phyloP scores from a whole-genome alignment of 1,139 yeast species.

The Diutina sp. region DNA sequence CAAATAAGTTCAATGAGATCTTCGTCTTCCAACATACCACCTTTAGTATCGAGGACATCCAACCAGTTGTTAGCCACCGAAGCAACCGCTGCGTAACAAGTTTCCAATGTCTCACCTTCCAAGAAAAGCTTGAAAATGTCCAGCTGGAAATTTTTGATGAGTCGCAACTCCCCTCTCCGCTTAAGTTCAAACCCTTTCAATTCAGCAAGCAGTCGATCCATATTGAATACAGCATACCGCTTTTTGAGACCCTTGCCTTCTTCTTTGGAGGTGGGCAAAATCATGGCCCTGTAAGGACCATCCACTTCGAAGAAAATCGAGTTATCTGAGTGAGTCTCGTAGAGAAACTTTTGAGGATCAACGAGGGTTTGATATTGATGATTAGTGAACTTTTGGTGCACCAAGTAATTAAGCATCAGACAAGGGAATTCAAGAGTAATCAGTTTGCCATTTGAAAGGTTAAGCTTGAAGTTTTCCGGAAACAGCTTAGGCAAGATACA shows the following conservation, averaged over 20 bases:
- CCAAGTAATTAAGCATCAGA: conserved; percentile 89
- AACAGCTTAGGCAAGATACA: conserved; percentile 88
- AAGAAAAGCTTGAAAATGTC: conserved; percentile 86
- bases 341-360: conserved; percentile 55
- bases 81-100: conserved; percentile 84
- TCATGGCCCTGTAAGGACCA: conserved; percentile 97
- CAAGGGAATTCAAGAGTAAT: conserved; percentile 83
- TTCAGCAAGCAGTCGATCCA: conserved; percentile 90
- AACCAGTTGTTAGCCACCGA: conserved; percentile 92
- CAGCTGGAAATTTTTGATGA: conserved; percentile 89
- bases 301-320: conserved; percentile 97
- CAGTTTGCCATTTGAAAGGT: conserved; percentile 66
- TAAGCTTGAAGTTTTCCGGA: conserved; percentile 76
- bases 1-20: conserved; percentile 91
- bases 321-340: conserved; percentile 75
- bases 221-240: conserved; percentile 92
- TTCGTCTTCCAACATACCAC: conserved; percentile 81
- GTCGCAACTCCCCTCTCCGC: conserved; percentile 89
- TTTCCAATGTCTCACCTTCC: conserved; percentile 67
- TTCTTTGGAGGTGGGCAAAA: conserved; percentile 92
- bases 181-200: conserved; percentile 94
- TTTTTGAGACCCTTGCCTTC: conserved; percentile 96
- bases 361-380: conserved; percentile 84
- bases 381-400: conserved; percentile 83
- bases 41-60: conserved; percentile 82